Conservation (phyloP, 169 alveolate species). For the Plasmodium inui region DNA sequence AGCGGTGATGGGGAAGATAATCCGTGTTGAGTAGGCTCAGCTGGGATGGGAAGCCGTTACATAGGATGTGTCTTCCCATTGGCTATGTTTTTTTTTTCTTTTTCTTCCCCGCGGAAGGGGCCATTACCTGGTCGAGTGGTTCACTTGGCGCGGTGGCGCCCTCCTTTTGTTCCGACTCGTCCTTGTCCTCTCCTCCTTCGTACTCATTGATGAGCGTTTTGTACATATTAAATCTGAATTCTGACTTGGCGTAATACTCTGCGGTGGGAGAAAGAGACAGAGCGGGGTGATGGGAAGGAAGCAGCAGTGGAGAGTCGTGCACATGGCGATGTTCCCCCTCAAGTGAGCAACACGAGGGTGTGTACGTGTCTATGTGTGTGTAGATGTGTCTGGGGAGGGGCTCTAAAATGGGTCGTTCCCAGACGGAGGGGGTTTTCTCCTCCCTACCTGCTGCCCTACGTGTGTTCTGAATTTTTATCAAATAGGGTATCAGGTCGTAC, state of each 20-base stretch:
- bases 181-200: slow-evolving; percentile 17
- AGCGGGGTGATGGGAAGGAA: background rate
- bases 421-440: background rate
- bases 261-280: background rate
- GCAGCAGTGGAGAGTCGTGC: background rate
- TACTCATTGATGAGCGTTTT: slow-evolving; percentile 33
- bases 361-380: no score
- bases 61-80: background rate
- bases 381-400: no score
- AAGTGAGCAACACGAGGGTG: background rate
- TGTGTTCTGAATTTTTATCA: slow-evolving; percentile 57
- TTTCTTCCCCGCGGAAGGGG: background rate
- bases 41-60: background rate
- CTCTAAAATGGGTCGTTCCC: background rate
- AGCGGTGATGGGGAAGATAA: background rate
- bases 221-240: slow-evolving; percentile 52
- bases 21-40: no score
- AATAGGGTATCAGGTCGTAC: slow-evolving; percentile 67
- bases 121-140: background rate
- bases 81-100: background rate
- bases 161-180: background rate
- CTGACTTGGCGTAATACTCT: slow-evolving; percentile 25
- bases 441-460: slow-evolving; percentile 25
- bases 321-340: background rate
- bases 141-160: background rate